Evolutionary conservation across 2,329 filamentous ascomycete genomes (phyloP), one percentile per base, ranked within the genome.

Genomic region (Beauveria caledonica): DNA sequence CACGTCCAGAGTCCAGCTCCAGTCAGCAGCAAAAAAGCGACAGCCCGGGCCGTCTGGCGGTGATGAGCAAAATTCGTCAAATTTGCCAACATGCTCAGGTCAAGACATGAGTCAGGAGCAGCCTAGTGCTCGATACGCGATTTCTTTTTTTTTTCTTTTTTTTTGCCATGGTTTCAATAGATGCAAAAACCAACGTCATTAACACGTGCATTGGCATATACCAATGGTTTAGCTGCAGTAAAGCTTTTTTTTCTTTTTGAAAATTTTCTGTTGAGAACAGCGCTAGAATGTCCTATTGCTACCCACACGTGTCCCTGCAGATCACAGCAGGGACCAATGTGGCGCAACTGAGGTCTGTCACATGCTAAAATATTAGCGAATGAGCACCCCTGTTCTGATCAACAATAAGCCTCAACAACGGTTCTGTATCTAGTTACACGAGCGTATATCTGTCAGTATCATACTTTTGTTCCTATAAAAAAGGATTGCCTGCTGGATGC

Each of bases 271-370:
- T 7, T 11, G 19, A 33, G 44, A 40, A 27, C 13, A 8, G 45
- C 45, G 19, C 29, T 49, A 27, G 29, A 19, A 39, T 40, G 44
- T 8, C 17, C 45, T 5, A 19, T n/a, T 49, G 7, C 19, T 46
- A 17, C 29, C 44, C 44, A 33, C 54, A 57, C 44, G 54, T 57
- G 54, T 57, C 27, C 54, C 54, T 57, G 44, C 29, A 25, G 54
- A 57, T 57, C 21, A 15, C 42, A 21, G 42, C n/a, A 36, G 25
- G 53, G 40, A 13, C 27, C 39, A 17, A 49, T 19, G 29, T 49
- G 54, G 54, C 54, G 44, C 29, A 19, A 15, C 42, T 17, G 29
- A 52, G 53, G 5, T 5, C 25, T 25, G 44, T 57, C 54, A 57
- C 54, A 57, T 57, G 54, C 54, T 9, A 17, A n/a, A 15, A 17